phyloP scores from a whole-genome alignment of 108 stramenopile genomes.

The Stephanodiscus triporus region DNA sequence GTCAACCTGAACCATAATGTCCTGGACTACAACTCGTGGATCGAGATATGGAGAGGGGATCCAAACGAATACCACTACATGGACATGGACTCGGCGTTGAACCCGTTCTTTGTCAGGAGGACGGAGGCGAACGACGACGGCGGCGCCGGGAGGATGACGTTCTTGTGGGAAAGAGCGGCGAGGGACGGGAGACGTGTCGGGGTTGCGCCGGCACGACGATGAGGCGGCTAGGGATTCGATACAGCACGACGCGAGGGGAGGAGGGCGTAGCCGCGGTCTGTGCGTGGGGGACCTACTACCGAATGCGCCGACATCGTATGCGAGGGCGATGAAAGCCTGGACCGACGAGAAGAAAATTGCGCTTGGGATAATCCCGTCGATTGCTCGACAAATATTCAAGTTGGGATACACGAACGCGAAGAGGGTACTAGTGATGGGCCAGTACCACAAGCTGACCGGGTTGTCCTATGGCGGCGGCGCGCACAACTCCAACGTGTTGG shows the following conservation, averaged over 20 bases:
- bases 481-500: constrained; percentile 33
- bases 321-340: neutral
- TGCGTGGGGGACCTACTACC: no score
- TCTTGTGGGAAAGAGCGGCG: no score
- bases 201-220: constrained; percentile 27
- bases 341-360: no score
- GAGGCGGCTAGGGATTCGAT: neutral
- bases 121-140: no score
- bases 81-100: constrained; percentile 50
- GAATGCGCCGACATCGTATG: neutral
- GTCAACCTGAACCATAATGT: constrained; percentile 87
- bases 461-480: constrained; percentile 75
- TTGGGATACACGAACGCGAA: constrained; percentile 63
- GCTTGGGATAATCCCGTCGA: neutral
- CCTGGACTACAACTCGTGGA: constrained; percentile 45
- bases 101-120: no score
- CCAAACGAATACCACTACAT: constrained; percentile 66
- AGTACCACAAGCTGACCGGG: constrained; percentile 73
- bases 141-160: neutral
- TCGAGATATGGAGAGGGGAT: constrained; percentile 48
- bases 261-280: no score
- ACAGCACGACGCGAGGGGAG: no score
- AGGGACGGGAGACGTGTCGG: constrained; percentile 20
- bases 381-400: constrained; percentile 11
- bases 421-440: constrained; percentile 70